phyloP scores from a whole-genome alignment of 2,329 filamentous ascomycete species.

The Plenodomus tracheiphilus region DNA sequence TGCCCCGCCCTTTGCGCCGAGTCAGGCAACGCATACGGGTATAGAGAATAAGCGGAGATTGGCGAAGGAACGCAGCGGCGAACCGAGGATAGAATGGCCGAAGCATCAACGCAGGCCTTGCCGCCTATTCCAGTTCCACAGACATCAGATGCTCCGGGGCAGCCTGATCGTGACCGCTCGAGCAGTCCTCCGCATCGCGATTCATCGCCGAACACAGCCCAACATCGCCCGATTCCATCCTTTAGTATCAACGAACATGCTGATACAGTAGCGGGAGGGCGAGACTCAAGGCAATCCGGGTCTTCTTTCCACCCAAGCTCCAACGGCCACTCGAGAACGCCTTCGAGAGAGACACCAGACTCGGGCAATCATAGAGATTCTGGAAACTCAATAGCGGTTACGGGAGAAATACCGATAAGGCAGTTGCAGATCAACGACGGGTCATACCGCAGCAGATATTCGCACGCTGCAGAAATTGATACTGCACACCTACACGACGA shows the following conservation, averaged over 20 bases:
- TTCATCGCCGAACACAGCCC: constrained; percentile 19
- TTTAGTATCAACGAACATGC: constrained; percentile 39
- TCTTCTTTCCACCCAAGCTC: constrained; percentile 40
- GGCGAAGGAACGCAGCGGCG: constrained; percentile 6
- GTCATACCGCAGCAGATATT: constrained; percentile 36
- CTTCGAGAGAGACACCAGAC: constrained; percentile 41
- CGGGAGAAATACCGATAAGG: constrained; percentile 39
- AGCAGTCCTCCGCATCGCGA: constrained; percentile 31
- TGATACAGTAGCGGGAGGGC: constrained; percentile 31
- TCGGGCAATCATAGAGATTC: constrained; percentile 26
- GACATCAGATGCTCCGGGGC: constrained; percentile 10
- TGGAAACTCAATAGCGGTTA: constrained; percentile 28
- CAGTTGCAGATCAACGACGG: constrained; percentile 40
- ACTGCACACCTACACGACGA: constrained; percentile 31
- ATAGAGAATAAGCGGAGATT: constrained; percentile 8
- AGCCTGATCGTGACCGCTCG: constrained; percentile 19
- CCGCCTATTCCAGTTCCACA: constrained; percentile 30
- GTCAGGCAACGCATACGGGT: constrained; percentile 15
- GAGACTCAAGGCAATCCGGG: constrained; percentile 39
- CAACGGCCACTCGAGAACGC: constrained; percentile 39
- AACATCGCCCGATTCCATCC: constrained; percentile 32
- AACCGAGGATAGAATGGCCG: constrained; percentile 32
- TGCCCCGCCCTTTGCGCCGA: constrained; percentile 15
- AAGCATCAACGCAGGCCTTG: constrained; percentile 26
- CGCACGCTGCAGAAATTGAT: constrained; percentile 38